Conservation (phyloP, 1,139 yeast genomes). For the Saccharomyces hybrid region DNA sequence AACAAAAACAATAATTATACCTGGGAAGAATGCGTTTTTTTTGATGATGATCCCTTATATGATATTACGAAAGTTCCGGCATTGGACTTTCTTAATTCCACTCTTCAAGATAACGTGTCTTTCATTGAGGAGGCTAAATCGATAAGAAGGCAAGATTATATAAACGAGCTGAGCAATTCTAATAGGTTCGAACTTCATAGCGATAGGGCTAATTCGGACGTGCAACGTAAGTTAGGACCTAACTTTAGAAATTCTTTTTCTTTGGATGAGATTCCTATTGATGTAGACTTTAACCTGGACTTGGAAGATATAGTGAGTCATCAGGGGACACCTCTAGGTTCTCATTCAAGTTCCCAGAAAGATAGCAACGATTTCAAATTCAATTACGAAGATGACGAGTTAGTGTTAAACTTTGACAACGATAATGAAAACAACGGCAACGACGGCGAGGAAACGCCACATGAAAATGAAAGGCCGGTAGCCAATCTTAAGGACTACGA, state of each 20-base stretch:
- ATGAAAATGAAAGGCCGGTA: neutral
- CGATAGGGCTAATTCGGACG: slow-evolving; percentile 5
- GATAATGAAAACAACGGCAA: slow-evolving; percentile 3
- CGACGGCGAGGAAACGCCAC: neutral
- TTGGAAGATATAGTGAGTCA: slow-evolving; percentile 27
- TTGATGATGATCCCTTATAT: slow-evolving; percentile 24
- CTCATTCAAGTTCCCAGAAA: slow-evolving; percentile 7
- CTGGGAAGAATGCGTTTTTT: slow-evolving; percentile 7
- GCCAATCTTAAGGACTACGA: neutral
- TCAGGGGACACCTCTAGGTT: slow-evolving; percentile 15
- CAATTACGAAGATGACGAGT: slow-evolving; percentile 4
- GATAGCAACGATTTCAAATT: slow-evolving; percentile 6
- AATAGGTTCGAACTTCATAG: slow-evolving; percentile 6
- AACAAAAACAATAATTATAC: neutral
- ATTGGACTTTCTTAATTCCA: slow-evolving; percentile 12
- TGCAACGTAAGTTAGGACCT: slow-evolving; percentile 2
- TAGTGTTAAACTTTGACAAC: slow-evolving; percentile 3
- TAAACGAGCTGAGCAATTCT: slow-evolving; percentile 18
- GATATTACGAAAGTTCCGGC: slow-evolving; percentile 17
- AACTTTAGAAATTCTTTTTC: neutral
- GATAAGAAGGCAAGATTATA: slow-evolving; percentile 25
- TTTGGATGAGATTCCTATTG: slow-evolving; percentile 19
- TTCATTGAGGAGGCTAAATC: slow-evolving; percentile 7
- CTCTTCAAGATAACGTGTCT: neutral
- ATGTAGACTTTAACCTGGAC: slow-evolving; percentile 26